A percentile compares a stretch with the other conserved stretches of the same genome.
phyloP scores from a whole-genome alignment of 495 filamentous ascomycete genomes.

The Glarea lozoyensis region DNA sequence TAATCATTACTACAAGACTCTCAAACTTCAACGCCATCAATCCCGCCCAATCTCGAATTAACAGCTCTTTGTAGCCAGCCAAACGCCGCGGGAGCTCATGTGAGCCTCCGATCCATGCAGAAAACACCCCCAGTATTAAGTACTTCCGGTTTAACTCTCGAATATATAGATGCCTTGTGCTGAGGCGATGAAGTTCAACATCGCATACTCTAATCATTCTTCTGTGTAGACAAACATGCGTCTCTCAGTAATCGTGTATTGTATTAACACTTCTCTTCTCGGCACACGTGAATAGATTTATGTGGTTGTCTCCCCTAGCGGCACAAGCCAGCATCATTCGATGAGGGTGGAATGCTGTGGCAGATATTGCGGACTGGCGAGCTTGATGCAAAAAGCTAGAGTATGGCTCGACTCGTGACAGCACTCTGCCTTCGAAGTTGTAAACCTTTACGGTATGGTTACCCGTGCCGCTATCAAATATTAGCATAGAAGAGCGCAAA shows the following conservation, averaged over 20 bases:
- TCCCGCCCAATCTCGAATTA: not conserved
- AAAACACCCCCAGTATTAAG: too few species aligned
- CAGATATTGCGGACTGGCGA: slow-evolving; percentile 68
- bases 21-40: not conserved
- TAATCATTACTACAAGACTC: slow-evolving; percentile 5
- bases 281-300: slow-evolving; percentile 63
- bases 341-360: slow-evolving; percentile 92
- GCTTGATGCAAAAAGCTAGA: slow-evolving; percentile 76
- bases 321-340: slow-evolving; percentile 84
- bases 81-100: too few species aligned
- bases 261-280: slow-evolving; percentile 16
- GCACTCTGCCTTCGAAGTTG: slow-evolving; percentile 69
- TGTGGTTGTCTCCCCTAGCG: slow-evolving; percentile 59
- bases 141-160: too few species aligned
- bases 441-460: slow-evolving; percentile 84
- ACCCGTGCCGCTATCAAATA: slow-evolving; percentile 61
- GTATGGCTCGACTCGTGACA: slow-evolving; percentile 80
- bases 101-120: too few species aligned
- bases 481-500: slow-evolving; percentile 20
- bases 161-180: too few species aligned
- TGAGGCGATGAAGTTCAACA: too few species aligned
- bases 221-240: not conserved
- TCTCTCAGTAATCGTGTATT: not conserved
- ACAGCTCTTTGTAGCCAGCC: not conserved
- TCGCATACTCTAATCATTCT: too few species aligned